Evolutionary conservation across 2,329 filamentous ascomycete genomes (phyloP).

Genomic region (Pyrenophora graminea): DNA sequence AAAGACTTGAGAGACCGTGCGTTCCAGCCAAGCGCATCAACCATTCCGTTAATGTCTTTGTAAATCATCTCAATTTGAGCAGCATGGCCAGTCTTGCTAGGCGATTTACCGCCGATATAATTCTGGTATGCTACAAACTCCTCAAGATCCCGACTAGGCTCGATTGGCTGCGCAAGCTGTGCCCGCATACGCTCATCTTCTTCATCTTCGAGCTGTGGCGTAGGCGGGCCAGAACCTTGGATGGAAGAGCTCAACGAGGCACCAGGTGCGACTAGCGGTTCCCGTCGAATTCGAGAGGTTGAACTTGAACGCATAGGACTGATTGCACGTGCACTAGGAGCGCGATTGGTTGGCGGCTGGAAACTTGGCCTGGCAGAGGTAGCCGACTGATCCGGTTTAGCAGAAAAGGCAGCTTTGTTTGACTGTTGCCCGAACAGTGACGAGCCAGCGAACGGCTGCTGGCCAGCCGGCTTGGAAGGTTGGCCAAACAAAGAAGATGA

Average conservation of each 20-base stretch:
- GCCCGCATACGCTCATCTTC: conserved; percentile 71
- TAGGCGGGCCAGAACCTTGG: conserved; percentile 41
- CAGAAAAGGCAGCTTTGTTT: conserved; percentile 17
- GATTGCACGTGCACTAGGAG: conserved; percentile 67
- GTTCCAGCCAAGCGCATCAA: conserved; percentile 89
- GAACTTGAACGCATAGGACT: conserved; percentile 68
- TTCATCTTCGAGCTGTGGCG: conserved; percentile 53
- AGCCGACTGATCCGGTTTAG: conserved; percentile 15
- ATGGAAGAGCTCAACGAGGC: conserved; percentile 40
- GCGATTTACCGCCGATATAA: conserved; percentile 45
- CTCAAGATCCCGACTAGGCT: conserved; percentile 66
- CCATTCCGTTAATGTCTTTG: conserved; percentile 88
- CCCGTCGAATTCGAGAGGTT: conserved; percentile 49
- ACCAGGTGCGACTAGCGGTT: conserved; percentile 40
- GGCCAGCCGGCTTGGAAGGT: conserved; percentile 11
- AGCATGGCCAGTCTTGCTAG: conserved; percentile 48
- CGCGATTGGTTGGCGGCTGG: conserved; percentile 53
- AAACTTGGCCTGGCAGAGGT: conserved; percentile 52
- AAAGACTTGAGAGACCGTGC: conserved; percentile 66
- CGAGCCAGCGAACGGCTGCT: conserved; percentile 15
- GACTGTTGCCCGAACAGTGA: conserved; percentile 26
- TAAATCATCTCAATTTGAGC: conserved; percentile 62
- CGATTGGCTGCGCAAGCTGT: conserved; percentile 63
- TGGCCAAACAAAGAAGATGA: conserved; percentile 28
- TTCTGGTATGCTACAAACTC: conserved; percentile 66